phyloP scores from a whole-genome alignment of 108 stramenopile genomes.

The Skeletonema tropicum region DNA sequence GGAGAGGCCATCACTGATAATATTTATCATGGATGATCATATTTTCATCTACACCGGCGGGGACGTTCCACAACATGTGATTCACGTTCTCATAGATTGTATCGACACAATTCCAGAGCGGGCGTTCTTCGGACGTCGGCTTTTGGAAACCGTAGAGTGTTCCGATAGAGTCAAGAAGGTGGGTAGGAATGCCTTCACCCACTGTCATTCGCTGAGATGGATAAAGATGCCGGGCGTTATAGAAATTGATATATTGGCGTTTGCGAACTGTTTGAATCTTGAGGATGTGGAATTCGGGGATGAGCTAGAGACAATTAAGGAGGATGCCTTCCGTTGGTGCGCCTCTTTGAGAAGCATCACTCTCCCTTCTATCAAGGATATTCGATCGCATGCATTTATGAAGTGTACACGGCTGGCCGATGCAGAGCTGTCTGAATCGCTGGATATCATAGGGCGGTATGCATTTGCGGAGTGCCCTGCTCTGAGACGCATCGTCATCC shows the following conservation, averaged over 20 bases:
- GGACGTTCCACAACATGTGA: background rate
- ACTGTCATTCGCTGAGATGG: conserved; percentile 3
- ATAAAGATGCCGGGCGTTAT: background rate
- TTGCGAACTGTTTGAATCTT: background rate
- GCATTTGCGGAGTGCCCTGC: background rate
- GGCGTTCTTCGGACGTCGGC: background rate
- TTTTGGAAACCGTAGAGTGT: background rate
- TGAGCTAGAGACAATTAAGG: background rate
- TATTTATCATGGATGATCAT: no score
- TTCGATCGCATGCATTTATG: conserved; percentile 5
- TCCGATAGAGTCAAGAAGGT: background rate
- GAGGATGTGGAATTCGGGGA: background rate
- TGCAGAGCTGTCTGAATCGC: background rate
- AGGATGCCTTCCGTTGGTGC: conserved; percentile 1
- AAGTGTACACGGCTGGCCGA: background rate
- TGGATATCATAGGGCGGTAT: background rate
- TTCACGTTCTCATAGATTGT: background rate
- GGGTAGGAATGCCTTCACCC: background rate
- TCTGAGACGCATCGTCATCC: background rate
- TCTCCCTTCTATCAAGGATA: background rate
- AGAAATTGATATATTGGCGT: background rate
- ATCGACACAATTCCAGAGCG: background rate
- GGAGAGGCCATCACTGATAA: background rate
- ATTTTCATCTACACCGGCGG: conserved; percentile 1
- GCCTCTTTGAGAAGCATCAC: background rate